These are phyloP conservation scores for Apiotrichum sp. DNA, from an alignment of 1,284 basidiomycete genomes.

Conservation along the genomic window DNA sequence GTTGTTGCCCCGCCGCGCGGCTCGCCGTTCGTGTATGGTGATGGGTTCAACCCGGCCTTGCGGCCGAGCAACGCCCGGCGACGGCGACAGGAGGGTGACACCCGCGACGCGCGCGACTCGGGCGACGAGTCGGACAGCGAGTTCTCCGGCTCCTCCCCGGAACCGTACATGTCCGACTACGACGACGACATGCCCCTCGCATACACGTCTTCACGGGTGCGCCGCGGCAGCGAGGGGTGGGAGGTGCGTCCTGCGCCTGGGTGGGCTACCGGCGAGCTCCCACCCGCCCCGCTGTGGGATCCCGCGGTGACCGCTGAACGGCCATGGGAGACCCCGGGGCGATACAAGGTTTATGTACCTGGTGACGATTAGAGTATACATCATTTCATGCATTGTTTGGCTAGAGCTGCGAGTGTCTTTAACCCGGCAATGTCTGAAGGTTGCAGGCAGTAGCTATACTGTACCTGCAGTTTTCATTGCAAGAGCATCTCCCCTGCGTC, in stretches of 20 bases:
- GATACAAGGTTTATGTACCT: conserved; percentile 14
- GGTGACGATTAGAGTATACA: conserved; percentile 7
- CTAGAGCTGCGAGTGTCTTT: no score
- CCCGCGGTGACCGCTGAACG: neutral
- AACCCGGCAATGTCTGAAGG: no score
- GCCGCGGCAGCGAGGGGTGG: conserved; percentile 71
- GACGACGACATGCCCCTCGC: conserved; percentile 37
- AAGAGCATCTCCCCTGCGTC: no score
- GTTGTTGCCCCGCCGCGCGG: conserved; percentile 39
- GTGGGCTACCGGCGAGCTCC: neutral
- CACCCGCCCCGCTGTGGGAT: neutral
- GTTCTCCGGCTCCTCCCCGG: conserved; percentile 33
- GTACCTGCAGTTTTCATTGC: no score
- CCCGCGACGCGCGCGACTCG: conserved; percentile 41
- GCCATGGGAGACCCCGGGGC: conserved; percentile 16
- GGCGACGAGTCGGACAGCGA: conserved; percentile 46
- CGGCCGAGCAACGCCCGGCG: conserved; percentile 52
- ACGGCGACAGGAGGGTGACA: conserved; percentile 9
- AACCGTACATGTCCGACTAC: conserved; percentile 44
- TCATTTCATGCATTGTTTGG: neutral
- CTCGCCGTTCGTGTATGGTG: conserved; percentile 79
- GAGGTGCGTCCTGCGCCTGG: conserved; percentile 53
- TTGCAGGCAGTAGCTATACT: no score
- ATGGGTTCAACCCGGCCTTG: conserved; percentile 64
- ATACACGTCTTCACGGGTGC: conserved; percentile 36